Evolutionary conservation across 2,329 filamentous ascomycete genomes (phyloP).

Genomic region (Talaromyces sp.): DNA sequence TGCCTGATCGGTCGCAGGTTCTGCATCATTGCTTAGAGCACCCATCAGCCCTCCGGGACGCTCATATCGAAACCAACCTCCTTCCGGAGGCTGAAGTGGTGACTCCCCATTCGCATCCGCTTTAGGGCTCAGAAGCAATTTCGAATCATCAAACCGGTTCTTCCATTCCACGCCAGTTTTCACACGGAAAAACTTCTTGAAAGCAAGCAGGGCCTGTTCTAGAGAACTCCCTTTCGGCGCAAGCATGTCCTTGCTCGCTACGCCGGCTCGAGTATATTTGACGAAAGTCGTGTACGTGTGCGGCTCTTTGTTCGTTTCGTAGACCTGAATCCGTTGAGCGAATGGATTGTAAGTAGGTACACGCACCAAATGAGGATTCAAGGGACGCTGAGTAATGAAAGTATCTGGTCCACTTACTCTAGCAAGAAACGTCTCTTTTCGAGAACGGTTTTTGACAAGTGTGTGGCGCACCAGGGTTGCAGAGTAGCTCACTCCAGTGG

Average conservation of each 20-base stretch:
- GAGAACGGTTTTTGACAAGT: slow-evolving; percentile 42
- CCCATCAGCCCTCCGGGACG: slow-evolving; percentile 25
- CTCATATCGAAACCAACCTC: slow-evolving; percentile 36
- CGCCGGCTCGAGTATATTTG: slow-evolving; percentile 43
- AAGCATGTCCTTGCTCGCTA: slow-evolving; percentile 33
- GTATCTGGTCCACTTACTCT: slow-evolving; percentile 50
- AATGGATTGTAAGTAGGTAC: slow-evolving; percentile 26
- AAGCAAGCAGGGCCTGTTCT: slow-evolving; percentile 49
- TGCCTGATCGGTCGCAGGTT: neutral
- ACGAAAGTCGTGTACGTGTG: slow-evolving; percentile 61
- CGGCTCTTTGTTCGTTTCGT: slow-evolving; percentile 62
- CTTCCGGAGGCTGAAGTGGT: slow-evolving; percentile 25
- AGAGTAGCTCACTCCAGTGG: slow-evolving; percentile 61
- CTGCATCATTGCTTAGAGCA: slow-evolving; percentile 24
- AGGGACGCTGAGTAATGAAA: slow-evolving; percentile 19
- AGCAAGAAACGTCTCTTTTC: slow-evolving; percentile 59
- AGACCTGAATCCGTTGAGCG: slow-evolving; percentile 54
- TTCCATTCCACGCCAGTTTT: slow-evolving; percentile 62
- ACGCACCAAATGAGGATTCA: slow-evolving; percentile 15
- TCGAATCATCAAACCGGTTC: slow-evolving; percentile 33
- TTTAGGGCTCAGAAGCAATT: slow-evolving; percentile 24
- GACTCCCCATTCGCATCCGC: slow-evolving; percentile 25
- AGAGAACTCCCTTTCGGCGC: slow-evolving; percentile 34
- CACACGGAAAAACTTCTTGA: slow-evolving; percentile 57
- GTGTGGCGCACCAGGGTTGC: slow-evolving; percentile 58